Conservation (phyloP, 805 yeast genomes). For the Clavispora santaluciae region DNA sequence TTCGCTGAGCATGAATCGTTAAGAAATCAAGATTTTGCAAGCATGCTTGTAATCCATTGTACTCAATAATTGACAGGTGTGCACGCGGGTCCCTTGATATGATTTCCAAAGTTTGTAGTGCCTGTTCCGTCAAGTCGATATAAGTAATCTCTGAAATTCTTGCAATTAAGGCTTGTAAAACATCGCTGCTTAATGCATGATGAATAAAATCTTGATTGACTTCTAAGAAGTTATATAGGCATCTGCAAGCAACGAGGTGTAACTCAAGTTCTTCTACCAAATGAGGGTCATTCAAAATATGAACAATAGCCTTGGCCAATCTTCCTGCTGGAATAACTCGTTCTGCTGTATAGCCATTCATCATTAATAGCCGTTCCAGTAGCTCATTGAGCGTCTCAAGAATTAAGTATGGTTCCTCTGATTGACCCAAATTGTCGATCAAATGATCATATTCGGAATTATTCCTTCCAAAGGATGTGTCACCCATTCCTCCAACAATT, state of each 20-base stretch:
- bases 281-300: conserved; percentile 52
- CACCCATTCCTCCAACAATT: conserved; percentile 29
- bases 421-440: conserved; percentile 33
- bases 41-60: conserved; percentile 61
- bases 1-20: conserved; percentile 82
- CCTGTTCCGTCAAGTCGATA: conserved; percentile 91
- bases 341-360: conserved; percentile 59
- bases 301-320: conserved; percentile 51
- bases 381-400: conserved; percentile 63
- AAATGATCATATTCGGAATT: conserved; percentile 29
- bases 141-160: conserved; percentile 71
- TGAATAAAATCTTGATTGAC: conserved; percentile 61
- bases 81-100: conserved; percentile 53
- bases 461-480: conserved; percentile 10
- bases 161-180: conserved; percentile 58
- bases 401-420: conserved; percentile 56
- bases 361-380: conserved; percentile 62
- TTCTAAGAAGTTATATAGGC: conserved; percentile 76
- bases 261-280: conserved; percentile 67
- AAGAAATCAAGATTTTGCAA: conserved; percentile 80
- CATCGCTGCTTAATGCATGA: conserved; percentile 59
- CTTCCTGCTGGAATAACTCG: conserved; percentile 56
- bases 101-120: conserved; percentile 67
- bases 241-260: conserved; percentile 79
- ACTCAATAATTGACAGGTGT: conserved; percentile 45